phyloP scores from a whole-genome alignment of 176 grass and related monocot genomes.

The bread wheat (Triticum aestivum) region IWGSC_CS_RefSeq_v2.1 NC_057812.1:701517454-701517953 shows the following conservation, averaged over 20 bases:
- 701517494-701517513: too few species aligned
- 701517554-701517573: too few species aligned
- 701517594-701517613: neutral
- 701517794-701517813: neutral
- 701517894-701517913: constrained; percentile 42
- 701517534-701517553: too few species aligned
- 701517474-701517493: too few species aligned
- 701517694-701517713: constrained; percentile 48
- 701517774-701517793: constrained; percentile 35
- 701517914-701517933: constrained; percentile 46
- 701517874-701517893: constrained; percentile 51
- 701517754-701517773: constrained; percentile 35
- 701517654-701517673: constrained; percentile 60
- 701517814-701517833: neutral
- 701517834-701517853: neutral
- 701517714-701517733: constrained; percentile 41
- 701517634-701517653: neutral
- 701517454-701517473: too few species aligned
- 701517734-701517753: constrained; percentile 34
- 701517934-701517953: constrained; percentile 17
- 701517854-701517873: constrained; percentile 36
- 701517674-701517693: constrained; percentile 59
- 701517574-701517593: too few species aligned
- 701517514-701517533: too few species aligned
- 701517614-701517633: neutral